A percentile compares a stretch with the other conserved stretches of the same genome.
Conservation (phyloP, 208 protist genomes). For the Blastocrithidia nonstop region DNA sequence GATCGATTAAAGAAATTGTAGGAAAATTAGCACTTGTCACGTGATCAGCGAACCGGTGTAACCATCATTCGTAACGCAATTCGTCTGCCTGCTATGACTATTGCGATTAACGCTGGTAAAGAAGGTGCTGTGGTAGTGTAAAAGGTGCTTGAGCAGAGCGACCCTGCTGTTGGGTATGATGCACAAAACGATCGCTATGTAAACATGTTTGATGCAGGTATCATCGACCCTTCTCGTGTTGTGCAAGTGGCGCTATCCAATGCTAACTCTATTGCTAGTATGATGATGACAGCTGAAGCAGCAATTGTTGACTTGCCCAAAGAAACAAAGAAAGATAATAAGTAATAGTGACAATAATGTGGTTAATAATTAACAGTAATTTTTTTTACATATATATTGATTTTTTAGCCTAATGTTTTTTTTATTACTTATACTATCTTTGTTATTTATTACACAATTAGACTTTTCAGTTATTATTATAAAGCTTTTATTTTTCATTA, state of each 20-base stretch:
- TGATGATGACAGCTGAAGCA: constrained; percentile 98
- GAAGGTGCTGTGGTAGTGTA: constrained; percentile 96
- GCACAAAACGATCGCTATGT: constrained; percentile 87
- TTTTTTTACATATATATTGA: neutral
- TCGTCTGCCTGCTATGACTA: constrained; percentile 85
- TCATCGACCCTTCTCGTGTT: constrained; percentile 99
- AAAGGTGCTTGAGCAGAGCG: constrained; percentile 84
- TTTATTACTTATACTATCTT: neutral
- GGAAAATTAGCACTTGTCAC: constrained; percentile 23
- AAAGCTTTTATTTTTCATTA: too few relatives aligned
- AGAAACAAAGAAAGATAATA: constrained; percentile 7
- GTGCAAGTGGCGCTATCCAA: constrained; percentile 94
- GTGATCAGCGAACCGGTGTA: constrained; percentile 94
- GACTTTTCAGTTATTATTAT: too few relatives aligned
- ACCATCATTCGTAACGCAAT: constrained; percentile 90
- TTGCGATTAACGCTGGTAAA: constrained; percentile 95
- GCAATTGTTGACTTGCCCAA: constrained; percentile 69
- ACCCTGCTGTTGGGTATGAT: constrained; percentile 88
- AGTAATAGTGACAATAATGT: too few relatives aligned
- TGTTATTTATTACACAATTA: neutral
- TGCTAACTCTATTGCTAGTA: constrained; percentile 90
- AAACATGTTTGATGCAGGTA: constrained; percentile 97
- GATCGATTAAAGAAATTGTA: constrained; percentile 74
- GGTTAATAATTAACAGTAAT: too few relatives aligned
- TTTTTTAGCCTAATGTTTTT: neutral